Evolutionary conservation across 176 grass and related monocot genomes (phyloP), one percentile per base, ranked within the genome.

Genomic region (Zea luxurians): DNA sequence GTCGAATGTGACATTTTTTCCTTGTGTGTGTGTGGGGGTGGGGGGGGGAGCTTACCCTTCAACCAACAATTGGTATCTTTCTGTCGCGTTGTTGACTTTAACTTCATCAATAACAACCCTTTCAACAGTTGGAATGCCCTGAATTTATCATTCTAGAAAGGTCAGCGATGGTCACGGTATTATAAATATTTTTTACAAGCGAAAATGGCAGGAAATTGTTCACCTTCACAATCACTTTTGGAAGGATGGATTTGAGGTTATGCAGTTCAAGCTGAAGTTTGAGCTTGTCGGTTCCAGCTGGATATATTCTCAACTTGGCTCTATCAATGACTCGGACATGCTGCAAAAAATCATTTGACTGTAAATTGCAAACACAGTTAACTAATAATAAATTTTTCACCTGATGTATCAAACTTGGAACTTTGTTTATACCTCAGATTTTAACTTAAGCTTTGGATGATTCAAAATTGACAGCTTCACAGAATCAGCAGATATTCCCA

Each of bases 161-260:
- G 62, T 84, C 71, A 86, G 17, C n/a, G 13, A 53, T 20, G n/a
- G 57, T 64, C 34, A 79, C 53, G 40, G 69, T 73, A 6, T 35
- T 10, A n/a, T 11, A 79, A 43, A 50, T 68, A 79, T 8, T 55
- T 53, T 67, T 55, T 67, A 66, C 8, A 12, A 67, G 43, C 7
- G 2, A 34, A 17, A 66, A 74, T 73, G 1, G 52, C 17, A 45
- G 45, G 68, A 52, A 66, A 52, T 55, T 11, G 47, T 76, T 80
- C 64, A 97, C 91, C 91, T 97, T 97, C 77, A 97, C 95, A 70
- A 92, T 94, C 49, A 97, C 95, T 90, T 94, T 97, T 10, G 91
- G 89, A 85, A 97, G 89, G 74, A 92, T 84, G 54, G 72, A 75
- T 54, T 88, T 92, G 65, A 97, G 82, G 70, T 70, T 68, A 74